A percentile compares a stretch with the other conserved stretches of the same genome.
Conservation (phyloP, 2,329 filamentous ascomycete genomes). For the Clarireedia homoeocarpa region DNA sequence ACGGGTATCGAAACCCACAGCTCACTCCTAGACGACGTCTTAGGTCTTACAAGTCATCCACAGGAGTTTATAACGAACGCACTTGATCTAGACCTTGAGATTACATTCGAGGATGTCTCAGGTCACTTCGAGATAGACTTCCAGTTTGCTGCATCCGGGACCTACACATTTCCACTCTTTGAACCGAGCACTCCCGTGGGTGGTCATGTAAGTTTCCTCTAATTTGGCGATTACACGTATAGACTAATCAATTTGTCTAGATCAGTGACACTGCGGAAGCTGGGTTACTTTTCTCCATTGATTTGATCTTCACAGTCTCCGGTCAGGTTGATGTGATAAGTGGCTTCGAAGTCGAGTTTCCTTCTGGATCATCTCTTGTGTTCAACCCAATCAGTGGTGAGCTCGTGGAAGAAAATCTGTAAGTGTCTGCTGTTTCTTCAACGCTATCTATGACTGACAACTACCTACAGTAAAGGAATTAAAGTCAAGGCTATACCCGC, state of each 20-base stretch:
- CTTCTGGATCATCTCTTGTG: conserved; percentile 5
- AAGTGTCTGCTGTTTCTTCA: background rate
- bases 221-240: background rate
- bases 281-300: conserved; percentile 10
- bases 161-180: conserved; percentile 11
- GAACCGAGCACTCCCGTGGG: conserved; percentile 6
- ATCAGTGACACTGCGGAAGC: background rate
- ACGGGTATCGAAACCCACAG: background rate
- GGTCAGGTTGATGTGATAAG: conserved; percentile 11
- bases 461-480: background rate
- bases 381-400: conserved; percentile 11
- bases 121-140: conserved; percentile 15
- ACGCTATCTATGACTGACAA: background rate
- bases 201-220: background rate
- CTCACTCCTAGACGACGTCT: background rate
- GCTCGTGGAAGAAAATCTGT: conserved; percentile 11
- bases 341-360: conserved; percentile 12
- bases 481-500: conserved; percentile 7
- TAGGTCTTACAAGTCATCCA: background rate
- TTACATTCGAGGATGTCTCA: conserved; percentile 9
- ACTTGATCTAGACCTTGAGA: conserved; percentile 7
- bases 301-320: conserved; percentile 4
- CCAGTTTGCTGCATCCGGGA: conserved; percentile 6
- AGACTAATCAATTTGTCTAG: background rate
- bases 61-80: conserved; percentile 7